These are phyloP conservation scores for Diaporthe ilicicola DNA, from an alignment of 2,329 filamentous ascomycete genomes.

Conservation along the genomic window DNA sequence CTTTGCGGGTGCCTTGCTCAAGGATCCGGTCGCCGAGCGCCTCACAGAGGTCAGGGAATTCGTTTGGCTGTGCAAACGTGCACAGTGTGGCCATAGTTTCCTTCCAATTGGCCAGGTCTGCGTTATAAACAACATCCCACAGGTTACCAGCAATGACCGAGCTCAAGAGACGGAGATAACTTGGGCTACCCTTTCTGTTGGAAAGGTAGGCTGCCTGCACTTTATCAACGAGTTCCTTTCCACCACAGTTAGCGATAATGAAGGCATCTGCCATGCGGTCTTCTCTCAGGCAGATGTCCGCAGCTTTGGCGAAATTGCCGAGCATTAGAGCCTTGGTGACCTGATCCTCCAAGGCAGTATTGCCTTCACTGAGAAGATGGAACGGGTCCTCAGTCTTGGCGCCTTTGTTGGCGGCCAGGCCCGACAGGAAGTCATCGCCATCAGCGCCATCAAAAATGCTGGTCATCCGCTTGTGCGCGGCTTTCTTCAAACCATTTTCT, in stretches of 20 bases:
- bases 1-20: conserved; percentile 80
- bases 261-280: conserved; percentile 95
- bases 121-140: conserved; percentile 98
- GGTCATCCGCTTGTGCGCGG: conserved; percentile 72
- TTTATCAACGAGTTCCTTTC: conserved; percentile 91
- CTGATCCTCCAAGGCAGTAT: conserved; percentile 82
- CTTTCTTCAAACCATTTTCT: conserved; percentile 30
- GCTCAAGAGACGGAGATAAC: conserved; percentile 88
- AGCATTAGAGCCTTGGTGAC: conserved; percentile 91
- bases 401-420: conserved; percentile 86
- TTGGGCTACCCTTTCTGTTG: conserved; percentile 82
- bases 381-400: conserved; percentile 96
- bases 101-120: conserved; percentile 92
- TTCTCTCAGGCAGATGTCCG: conserved; percentile 88
- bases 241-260: conserved; percentile 96
- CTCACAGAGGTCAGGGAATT: conserved; percentile 95
- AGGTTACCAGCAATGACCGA: conserved; percentile 96
- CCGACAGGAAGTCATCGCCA: conserved; percentile 86
- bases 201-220: conserved; percentile 91
- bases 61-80: conserved; percentile 89
- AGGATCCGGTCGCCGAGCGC: conserved; percentile 90
- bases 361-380: conserved; percentile 84
- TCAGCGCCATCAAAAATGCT: conserved; percentile 84
- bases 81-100: conserved; percentile 96
- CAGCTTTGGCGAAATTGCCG: conserved; percentile 88